Conservation (phyloP, 371 early-diverging fungal genomes). For the Actinomortierella ambigua region DNA sequence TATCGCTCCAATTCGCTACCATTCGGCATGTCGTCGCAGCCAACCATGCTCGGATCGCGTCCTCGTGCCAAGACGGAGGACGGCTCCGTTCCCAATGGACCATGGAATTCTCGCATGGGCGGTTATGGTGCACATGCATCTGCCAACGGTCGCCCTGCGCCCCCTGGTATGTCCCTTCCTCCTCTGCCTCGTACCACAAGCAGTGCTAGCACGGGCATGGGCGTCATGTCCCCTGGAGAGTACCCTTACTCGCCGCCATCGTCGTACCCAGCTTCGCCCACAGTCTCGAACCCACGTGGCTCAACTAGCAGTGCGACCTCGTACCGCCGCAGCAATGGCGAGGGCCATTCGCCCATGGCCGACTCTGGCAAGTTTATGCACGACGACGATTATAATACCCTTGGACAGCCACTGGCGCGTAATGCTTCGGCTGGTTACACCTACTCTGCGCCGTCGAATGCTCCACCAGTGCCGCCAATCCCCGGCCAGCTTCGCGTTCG, state of each 20-base stretch:
- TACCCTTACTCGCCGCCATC: constrained; percentile 67
- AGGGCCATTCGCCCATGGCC: constrained; percentile 44
- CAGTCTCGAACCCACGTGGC: constrained; percentile 52
- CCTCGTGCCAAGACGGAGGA: constrained; percentile 40
- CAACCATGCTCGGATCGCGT: constrained; percentile 35
- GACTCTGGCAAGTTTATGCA: constrained; percentile 53
- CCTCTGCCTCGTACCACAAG: constrained; percentile 53
- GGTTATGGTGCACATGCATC: constrained; percentile 20
- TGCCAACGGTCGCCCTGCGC: constrained; percentile 27
- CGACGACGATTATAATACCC: constrained; percentile 8
- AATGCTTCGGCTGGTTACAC: constrained; percentile 43
- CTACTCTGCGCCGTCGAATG: constrained; percentile 19
- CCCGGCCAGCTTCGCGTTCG: constrained; percentile 57
- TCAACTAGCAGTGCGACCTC: constrained; percentile 42
- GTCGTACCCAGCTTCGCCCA: constrained; percentile 66
- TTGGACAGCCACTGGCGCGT: constrained; percentile 33
- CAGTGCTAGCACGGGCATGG: constrained; percentile 39
- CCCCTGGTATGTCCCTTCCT: constrained; percentile 52
- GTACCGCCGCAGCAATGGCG: constrained; percentile 48
- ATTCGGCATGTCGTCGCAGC: constrained; percentile 16
- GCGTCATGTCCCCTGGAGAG: constrained; percentile 44
- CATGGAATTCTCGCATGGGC: constrained; percentile 18
- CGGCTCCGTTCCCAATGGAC: constrained; percentile 15
- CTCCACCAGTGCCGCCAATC: constrained; percentile 26
- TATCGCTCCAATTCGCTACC: constrained; percentile 34